These are phyloP conservation scores for Hericium coralloides DNA, from an alignment of 768 basidiomycete genomes.

Conservation along the genomic window DNA sequence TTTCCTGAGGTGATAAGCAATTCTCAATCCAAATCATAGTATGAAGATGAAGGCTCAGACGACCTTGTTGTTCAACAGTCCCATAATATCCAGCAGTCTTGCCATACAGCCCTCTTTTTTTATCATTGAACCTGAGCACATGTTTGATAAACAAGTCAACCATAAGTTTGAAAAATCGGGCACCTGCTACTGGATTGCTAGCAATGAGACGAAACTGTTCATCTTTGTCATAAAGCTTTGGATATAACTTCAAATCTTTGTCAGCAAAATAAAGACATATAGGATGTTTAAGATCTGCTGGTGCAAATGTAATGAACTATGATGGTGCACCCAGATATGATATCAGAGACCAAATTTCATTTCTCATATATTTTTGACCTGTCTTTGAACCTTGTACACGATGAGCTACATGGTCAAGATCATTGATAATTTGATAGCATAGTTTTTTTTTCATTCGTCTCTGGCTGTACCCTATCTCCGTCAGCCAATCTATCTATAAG, in stretches of 20 bases:
- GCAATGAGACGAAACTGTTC: conserved; percentile 3
- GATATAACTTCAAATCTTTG: background rate
- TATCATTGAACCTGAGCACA: background rate
- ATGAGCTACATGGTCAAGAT: conserved; percentile 7
- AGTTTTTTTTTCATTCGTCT: conserved; percentile 2
- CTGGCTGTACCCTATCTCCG: background rate
- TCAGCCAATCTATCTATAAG: background rate
- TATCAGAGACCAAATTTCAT: conserved; percentile 15
- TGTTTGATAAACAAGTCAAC: conserved; percentile 11
- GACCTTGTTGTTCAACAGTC: conserved; percentile 11
- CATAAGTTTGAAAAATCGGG: conserved; percentile 13
- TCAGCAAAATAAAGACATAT: conserved; percentile 12
- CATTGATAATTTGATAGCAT: conserved; percentile 7
- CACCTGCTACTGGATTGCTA: conserved; percentile 12
- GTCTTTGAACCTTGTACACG: conserved; percentile 12
- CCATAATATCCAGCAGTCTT: conserved; percentile 15
- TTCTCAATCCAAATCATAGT: conserved; percentile 11
- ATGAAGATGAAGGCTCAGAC: conserved; percentile 13
- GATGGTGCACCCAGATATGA: conserved; percentile 8
- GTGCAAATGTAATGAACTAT: conserved; percentile 18
- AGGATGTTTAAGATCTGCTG: conserved; percentile 14
- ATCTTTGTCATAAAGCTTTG: background rate
- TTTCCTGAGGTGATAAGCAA: conserved; percentile 10
- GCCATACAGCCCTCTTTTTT: conserved; percentile 10
- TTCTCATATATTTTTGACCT: conserved; percentile 7